These are phyloP conservation scores for Parsonsia alboflavescens DNA, from an alignment of 257 asterid genomes.

Conservation along the genomic window DNA sequence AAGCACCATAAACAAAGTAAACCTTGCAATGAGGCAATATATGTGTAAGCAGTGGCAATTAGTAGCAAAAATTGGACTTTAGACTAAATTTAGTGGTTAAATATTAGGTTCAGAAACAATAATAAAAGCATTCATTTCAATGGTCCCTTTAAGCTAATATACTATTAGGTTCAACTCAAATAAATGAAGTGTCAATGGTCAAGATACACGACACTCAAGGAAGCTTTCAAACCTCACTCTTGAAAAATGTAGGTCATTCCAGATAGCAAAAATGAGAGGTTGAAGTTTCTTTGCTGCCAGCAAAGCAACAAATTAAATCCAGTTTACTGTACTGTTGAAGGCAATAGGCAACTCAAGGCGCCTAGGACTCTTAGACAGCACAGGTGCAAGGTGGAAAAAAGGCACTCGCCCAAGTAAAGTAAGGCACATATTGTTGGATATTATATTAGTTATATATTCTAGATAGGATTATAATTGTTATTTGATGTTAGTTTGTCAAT, in stretches of 20 bases:
- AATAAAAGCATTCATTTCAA: not conserved
- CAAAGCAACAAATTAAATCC: not conserved
- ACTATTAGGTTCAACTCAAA: not conserved
- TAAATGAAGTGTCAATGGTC: not conserved
- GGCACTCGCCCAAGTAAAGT: no score
- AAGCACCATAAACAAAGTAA: conserved; percentile 14
- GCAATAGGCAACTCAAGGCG: no score
- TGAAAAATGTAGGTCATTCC: not conserved
- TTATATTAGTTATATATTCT: no score
- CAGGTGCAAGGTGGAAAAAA: no score
- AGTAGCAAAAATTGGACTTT: not conserved
- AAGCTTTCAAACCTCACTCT: not conserved
- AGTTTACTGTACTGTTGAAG: not conserved
- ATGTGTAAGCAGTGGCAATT: not conserved
- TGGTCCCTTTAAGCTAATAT: not conserved
- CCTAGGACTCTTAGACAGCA: no score
- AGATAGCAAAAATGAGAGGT: not conserved
- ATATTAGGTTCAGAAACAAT: not conserved
- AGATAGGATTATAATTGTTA: no score
- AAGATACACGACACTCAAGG: not conserved
- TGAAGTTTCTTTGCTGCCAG: not conserved
- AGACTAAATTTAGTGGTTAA: not conserved
- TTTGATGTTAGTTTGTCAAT: no score
- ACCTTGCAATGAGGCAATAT: not conserved
- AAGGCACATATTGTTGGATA: no score